phyloP scores from a whole-genome alignment of 208 protist species.

The Trypanosoma theileri region DNA sequence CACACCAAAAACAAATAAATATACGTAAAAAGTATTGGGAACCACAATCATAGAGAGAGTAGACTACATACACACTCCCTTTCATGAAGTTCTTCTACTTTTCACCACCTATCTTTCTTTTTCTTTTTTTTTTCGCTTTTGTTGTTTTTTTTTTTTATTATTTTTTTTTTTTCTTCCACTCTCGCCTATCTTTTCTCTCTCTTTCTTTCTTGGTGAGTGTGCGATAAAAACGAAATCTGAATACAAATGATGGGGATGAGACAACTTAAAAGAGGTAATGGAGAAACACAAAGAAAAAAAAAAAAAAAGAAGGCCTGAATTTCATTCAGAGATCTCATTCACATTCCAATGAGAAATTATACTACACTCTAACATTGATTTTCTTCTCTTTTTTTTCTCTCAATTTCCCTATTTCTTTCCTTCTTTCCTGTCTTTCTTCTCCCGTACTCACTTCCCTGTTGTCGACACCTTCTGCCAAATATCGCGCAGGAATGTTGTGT shows the following conservation, averaged over 20 bases:
- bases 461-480: slow-evolving; percentile 49
- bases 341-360: no score
- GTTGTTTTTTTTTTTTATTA: not conserved
- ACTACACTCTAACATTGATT: not conserved
- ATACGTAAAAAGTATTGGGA: not conserved
- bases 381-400: slow-evolving; percentile 11
- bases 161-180: slow-evolving; percentile 1
- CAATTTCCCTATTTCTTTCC: not conserved
- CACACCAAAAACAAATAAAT: not conserved
- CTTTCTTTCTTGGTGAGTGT: not conserved
- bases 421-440: not conserved
- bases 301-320: no score
- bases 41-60: not conserved
- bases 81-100: not conserved
- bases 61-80: not conserved
- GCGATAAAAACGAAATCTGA: no score
- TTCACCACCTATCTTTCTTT: not conserved
- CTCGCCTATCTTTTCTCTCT: not conserved
- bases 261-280: no score
- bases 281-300: no score
- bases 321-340: no score
- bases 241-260: no score
- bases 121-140: not conserved
- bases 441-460: slow-evolving; percentile 5
- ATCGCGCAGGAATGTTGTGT: slow-evolving; percentile 62